Evolutionary conservation across 2,329 filamentous ascomycete species (phyloP).

Genomic region (Tetracladium maxilliforme): DNA sequence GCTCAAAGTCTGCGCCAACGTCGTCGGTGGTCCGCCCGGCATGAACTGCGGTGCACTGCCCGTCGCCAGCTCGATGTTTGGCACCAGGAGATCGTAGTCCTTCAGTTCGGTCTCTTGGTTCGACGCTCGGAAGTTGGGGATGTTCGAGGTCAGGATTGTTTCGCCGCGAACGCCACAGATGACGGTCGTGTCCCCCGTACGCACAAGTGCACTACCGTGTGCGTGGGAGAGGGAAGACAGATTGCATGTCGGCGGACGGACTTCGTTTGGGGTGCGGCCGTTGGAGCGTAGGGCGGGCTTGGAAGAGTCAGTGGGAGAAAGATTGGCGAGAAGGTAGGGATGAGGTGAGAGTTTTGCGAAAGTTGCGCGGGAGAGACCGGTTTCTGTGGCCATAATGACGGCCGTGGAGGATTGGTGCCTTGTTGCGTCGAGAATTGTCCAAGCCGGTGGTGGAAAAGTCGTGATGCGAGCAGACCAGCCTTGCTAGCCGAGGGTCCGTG

Average conservation of each 20-base stretch:
- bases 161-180: conserved; percentile 87
- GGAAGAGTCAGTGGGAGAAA: conserved; percentile 40
- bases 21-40: conserved; percentile 67
- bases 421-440: no score
- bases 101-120: conserved; percentile 29
- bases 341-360: conserved; percentile 85
- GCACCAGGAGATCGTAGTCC: conserved; percentile 65
- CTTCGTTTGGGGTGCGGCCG: conserved; percentile 56
- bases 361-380: conserved; percentile 51
- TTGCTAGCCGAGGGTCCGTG: no score
- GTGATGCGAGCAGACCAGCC: no score
- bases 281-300: conserved; percentile 60
- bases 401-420: no score
- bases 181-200: conserved; percentile 81
- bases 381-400: no score
- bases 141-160: conserved; percentile 60
- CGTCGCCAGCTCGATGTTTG: conserved; percentile 85
- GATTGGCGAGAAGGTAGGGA: conserved; percentile 79
- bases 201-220: conserved; percentile 78
- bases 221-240: conserved; percentile 75
- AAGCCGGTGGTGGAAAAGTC: no score
- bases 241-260: conserved; percentile 63
- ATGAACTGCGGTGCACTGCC: conserved; percentile 78
- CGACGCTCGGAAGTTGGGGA: conserved; percentile 48
- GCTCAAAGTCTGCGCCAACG: conserved; percentile 67